phyloP scores from a whole-genome alignment of 768 basidiomycete species.

The Suillus subaureus region DNA sequence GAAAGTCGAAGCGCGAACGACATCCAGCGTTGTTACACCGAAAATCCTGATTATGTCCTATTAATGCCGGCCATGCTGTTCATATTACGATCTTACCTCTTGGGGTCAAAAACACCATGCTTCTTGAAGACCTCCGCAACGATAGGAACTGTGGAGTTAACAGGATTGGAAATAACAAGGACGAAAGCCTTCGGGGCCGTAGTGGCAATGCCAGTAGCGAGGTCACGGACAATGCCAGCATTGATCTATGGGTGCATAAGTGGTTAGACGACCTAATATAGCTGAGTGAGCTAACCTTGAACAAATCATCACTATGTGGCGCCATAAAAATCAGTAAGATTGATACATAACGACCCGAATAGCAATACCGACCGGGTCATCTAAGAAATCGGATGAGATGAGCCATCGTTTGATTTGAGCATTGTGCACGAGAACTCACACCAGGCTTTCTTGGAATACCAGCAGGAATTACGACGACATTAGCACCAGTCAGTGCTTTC shows the following conservation, averaged over 20 bases:
- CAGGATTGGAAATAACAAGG: constrained; percentile 98
- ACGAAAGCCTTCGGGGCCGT: constrained; percentile 87
- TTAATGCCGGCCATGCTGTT: constrained; percentile 4
- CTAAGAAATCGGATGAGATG: constrained; percentile 30
- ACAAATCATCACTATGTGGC: constrained; percentile 79
- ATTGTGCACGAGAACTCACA: constrained; percentile 46
- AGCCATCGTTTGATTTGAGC: neutral
- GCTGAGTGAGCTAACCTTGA: constrained; percentile 64
- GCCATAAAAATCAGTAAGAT: constrained; percentile 3
- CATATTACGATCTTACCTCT: constrained; percentile 54
- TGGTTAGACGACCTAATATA: constrained; percentile 10
- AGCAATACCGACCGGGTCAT: constrained; percentile 49
- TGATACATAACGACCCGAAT: constrained; percentile 13
- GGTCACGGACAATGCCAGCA: constrained; percentile 92
- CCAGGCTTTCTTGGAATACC: constrained; percentile 96
- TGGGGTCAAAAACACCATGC: constrained; percentile 88
- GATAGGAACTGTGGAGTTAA: constrained; percentile 98
- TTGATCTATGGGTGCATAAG: constrained; percentile 68
- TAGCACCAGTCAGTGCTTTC: constrained; percentile 81
- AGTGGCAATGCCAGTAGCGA: constrained; percentile 88
- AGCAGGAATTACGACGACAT: constrained; percentile 93
- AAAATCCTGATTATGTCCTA: constrained; percentile 63
- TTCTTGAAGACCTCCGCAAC: constrained; percentile 96
- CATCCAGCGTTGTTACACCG: constrained; percentile 97
- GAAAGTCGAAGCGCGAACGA: constrained; percentile 97